Conservation (phyloP, 1,284 basidiomycete species). For the Fomitiporia mediterranea region DNA sequence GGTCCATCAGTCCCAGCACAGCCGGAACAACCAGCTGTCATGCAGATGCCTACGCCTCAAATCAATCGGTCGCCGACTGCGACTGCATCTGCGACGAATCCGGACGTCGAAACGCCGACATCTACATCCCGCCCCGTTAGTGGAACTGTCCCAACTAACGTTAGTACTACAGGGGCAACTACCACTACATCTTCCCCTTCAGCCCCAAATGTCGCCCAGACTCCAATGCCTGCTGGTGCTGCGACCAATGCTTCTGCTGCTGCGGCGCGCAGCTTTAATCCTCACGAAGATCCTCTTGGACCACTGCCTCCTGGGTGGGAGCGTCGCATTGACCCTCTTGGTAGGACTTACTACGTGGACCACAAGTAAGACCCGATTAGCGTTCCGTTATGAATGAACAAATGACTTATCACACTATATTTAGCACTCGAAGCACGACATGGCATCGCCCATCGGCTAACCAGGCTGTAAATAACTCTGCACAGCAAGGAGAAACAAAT, state of each 20-base stretch:
- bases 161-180: constrained; percentile 23
- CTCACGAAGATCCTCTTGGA: constrained; percentile 81
- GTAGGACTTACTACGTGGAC: constrained; percentile 88
- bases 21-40: constrained; percentile 34
- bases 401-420: not conserved
- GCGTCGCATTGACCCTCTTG: constrained; percentile 87
- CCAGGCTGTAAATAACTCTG: constrained; percentile 47
- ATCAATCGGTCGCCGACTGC: constrained; percentile 22
- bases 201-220: constrained; percentile 26
- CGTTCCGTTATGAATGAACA: too few species aligned
- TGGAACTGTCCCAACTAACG: constrained; percentile 22
- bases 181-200: constrained; percentile 19
- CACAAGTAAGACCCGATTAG: constrained; percentile 51
- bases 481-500: constrained; percentile 57
- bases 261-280: constrained; percentile 71
- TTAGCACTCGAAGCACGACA: constrained; percentile 77
- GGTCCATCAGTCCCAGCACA: constrained; percentile 32
- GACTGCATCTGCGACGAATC: constrained; percentile 30
- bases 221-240: constrained; percentile 22
- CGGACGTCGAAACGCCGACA: constrained; percentile 32
- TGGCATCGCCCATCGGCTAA: constrained; percentile 75
- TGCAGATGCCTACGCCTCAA: constrained; percentile 37
- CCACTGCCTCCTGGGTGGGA: constrained; percentile 87
- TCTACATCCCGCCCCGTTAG: constrained; percentile 35
- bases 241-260: constrained; percentile 31